These are phyloP conservation scores for Alternaria dauci DNA, from an alignment of 2,329 filamentous ascomycete genomes.

Conservation along the genomic window DNA sequence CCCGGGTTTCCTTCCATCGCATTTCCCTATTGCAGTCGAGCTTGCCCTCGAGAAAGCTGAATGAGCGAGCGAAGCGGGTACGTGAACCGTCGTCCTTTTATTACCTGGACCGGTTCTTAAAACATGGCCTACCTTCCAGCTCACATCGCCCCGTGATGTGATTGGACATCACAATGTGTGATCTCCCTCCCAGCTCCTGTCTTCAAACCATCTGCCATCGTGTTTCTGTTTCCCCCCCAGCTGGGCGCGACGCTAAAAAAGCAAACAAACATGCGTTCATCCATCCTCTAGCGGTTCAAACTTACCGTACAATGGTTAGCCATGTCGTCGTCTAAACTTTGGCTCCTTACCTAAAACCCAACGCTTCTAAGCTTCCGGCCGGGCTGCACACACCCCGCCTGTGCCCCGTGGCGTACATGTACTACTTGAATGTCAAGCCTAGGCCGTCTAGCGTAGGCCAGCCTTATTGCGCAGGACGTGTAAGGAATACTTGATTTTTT, in stretches of 20 bases:
- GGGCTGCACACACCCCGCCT: constrained; percentile 1
- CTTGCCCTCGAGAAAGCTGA: neutral
- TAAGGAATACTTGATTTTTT: neutral
- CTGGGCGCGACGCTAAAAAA: neutral
- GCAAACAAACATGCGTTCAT: neutral
- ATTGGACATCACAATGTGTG: neutral
- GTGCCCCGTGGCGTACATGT: neutral
- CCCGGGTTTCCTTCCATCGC: neutral
- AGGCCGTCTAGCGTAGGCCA: neutral
- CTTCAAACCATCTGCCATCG: neutral
- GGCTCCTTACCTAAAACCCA: neutral
- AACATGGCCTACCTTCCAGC: neutral
- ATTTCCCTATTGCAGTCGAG: neutral
- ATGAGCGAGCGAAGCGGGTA: neutral
- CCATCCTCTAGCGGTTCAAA: neutral
- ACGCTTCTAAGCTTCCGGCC: neutral
- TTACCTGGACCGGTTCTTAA: neutral
- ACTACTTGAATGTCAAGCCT: neutral
- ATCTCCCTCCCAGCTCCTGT: neutral
- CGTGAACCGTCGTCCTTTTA: neutral
- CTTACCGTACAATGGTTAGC: neutral
- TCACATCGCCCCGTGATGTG: neutral
- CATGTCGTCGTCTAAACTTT: neutral
- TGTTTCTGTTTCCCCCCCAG: neutral
- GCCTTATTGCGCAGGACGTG: neutral